Percentiles rank a stretch among this genome's conserved stretches.
Evolutionary conservation across 2,329 filamentous ascomycete genomes (phyloP).

Genomic region (Ophiostoma himal-ulmi): DNA sequence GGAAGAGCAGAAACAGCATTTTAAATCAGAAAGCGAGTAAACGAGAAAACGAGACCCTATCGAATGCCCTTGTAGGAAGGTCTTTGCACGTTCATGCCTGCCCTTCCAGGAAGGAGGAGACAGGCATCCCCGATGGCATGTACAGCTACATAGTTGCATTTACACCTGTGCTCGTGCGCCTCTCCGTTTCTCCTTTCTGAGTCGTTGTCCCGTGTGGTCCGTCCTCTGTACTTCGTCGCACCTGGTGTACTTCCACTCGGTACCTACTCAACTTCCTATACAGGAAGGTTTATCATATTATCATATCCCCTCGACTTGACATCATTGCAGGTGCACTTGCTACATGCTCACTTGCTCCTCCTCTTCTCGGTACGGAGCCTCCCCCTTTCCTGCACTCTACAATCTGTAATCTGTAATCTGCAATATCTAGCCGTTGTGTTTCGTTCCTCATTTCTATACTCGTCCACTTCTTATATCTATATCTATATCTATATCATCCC

Average conservation of each 20-base stretch:
- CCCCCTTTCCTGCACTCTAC: neutral
- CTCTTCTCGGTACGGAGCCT: neutral
- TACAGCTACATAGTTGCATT: neutral
- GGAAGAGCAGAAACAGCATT: neutral
- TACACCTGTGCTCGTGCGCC: neutral
- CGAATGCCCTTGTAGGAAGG: neutral
- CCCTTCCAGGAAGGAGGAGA: neutral
- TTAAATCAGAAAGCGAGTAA: neutral
- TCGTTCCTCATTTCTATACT: neutral
- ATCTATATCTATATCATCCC: slow-evolving; percentile 5
- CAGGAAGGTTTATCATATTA: neutral
- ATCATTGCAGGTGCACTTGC: neutral
- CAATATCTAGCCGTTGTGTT: neutral
- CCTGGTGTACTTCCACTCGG: neutral
- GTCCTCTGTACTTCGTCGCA: neutral
- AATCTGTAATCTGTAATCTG: neutral
- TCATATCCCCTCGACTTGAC: neutral
- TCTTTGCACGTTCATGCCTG: neutral
- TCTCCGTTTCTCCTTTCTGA: neutral
- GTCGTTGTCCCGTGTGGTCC: neutral
- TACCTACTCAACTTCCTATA: slow-evolving; percentile 7
- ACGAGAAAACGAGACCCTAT: neutral
- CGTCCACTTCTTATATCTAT: neutral
- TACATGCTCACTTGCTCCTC: neutral
- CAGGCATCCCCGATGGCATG: neutral